Evolutionary conservation across 805 yeast genomes (phyloP).

Genomic region (Candida fluviatilis): DNA sequence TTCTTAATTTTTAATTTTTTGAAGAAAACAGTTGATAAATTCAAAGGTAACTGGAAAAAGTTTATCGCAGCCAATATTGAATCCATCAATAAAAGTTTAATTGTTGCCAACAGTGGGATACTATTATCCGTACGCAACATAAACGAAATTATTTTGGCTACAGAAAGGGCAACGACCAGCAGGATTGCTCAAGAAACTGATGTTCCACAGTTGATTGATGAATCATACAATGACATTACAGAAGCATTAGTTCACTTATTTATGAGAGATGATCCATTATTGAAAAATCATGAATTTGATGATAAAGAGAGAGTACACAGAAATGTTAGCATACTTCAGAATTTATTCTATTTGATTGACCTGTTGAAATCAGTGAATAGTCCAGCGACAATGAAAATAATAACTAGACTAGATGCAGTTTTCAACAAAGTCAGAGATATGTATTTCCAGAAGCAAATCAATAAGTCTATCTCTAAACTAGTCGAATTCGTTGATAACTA

Average conservation of each 20-base stretch:
- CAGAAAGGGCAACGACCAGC: conserved; percentile 31
- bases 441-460: conserved; percentile 31
- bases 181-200: conserved; percentile 14
- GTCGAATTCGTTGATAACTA: conserved; percentile 62
- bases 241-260: conserved; percentile 33
- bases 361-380: conserved; percentile 20
- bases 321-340: conserved; percentile 38
- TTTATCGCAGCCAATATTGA: conserved; percentile 53
- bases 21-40: conserved; percentile 48
- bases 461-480: conserved; percentile 62
- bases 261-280: conserved; percentile 38
- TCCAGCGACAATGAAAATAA: conserved; percentile 20
- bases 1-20: conserved; percentile 48
- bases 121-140: conserved; percentile 31
- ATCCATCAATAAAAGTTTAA: conserved; percentile 27
- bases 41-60: conserved; percentile 54
- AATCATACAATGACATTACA: conserved; percentile 29
- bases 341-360: conserved; percentile 32
- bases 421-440: conserved; percentile 25
- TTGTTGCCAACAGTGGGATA: conserved; percentile 34
- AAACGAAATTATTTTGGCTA: conserved; percentile 26
- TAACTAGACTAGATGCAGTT: conserved; percentile 18
- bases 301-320: conserved; percentile 40
- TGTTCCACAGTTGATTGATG: conserved; percentile 21
- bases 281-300: conserved; percentile 40